These are phyloP conservation scores for Calophaca sinica DNA, from an alignment of 306 rosid species.

Conservation along the genomic window DNA sequence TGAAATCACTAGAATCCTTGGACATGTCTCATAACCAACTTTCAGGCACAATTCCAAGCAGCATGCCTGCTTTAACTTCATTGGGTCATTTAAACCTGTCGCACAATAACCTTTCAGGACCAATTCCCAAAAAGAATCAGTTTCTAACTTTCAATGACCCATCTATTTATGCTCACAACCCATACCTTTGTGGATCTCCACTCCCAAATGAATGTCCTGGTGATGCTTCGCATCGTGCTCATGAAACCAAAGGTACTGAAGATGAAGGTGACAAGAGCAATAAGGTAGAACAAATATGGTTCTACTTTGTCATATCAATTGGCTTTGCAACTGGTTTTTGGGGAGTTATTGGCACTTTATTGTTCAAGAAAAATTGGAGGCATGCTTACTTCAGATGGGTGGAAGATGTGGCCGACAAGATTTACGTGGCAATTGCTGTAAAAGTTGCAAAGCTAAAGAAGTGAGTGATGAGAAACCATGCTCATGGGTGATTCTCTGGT, in stretches of 20 bases:
- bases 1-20: slow-evolving; percentile 39
- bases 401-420: slow-evolving; percentile 28
- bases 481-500: background rate
- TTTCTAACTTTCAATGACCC: background rate
- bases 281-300: no score
- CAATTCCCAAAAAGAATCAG: background rate
- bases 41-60: slow-evolving; percentile 39
- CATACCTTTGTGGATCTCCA: no score
- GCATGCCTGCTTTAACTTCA: slow-evolving; percentile 21
- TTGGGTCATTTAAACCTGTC: slow-evolving; percentile 31
- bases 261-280: no score
- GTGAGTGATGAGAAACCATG: background rate
- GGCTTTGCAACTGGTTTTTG: slow-evolving; percentile 33
- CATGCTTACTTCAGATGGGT: slow-evolving; percentile 44
- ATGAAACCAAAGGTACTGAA: no score
- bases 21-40: slow-evolving; percentile 41
- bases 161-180: no score
- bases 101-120: background rate
- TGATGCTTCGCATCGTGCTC: no score
- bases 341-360: slow-evolving; percentile 26
- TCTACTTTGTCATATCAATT: no score
- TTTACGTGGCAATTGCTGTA: slow-evolving; percentile 23
- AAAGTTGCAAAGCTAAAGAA: slow-evolving; percentile 5
- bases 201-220: no score
- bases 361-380: slow-evolving; percentile 38